phyloP scores from a whole-genome alignment of 2,329 filamentous ascomycete species.

The Talaromyces sp. region DNA sequence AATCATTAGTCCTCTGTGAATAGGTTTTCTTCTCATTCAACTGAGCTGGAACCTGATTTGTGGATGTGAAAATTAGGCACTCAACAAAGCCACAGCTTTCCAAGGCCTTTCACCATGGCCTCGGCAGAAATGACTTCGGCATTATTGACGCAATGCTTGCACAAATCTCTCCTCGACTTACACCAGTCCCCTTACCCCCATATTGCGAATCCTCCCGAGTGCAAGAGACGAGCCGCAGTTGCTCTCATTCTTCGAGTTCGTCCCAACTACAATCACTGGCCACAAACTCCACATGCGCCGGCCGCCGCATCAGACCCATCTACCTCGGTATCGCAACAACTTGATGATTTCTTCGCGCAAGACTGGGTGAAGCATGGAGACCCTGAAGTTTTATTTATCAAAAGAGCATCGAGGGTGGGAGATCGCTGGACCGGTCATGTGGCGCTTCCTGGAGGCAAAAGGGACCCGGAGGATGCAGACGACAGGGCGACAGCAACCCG shows the following conservation, averaged over 20 bases:
- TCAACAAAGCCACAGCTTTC: background rate
- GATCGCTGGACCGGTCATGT: conserved; percentile 67
- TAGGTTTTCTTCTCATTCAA: background rate
- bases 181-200: conserved; percentile 35
- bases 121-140: conserved; percentile 1
- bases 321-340: conserved; percentile 31
- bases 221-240: conserved; percentile 59
- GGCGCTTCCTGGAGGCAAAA: conserved; percentile 62
- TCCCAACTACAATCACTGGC: conserved; percentile 52
- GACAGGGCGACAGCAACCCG: conserved; percentile 59
- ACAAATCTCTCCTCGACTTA: conserved; percentile 26
- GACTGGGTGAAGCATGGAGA: conserved; percentile 62
- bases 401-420: conserved; percentile 58
- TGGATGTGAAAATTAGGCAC: background rate
- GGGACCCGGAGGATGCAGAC: conserved; percentile 59
- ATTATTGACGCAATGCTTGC: conserved; percentile 22
- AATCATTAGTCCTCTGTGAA: too few relatives aligned
- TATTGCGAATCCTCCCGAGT: conserved; percentile 41
- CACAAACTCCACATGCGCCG: conserved; percentile 22
- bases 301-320: conserved; percentile 13
- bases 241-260: conserved; percentile 60
- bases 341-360: conserved; percentile 58
- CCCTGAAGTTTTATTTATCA: conserved; percentile 67
- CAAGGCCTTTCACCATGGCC: background rate
- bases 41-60: background rate